phyloP scores from a whole-genome alignment of 768 basidiomycete species.

The Ramaria rubella region DNA sequence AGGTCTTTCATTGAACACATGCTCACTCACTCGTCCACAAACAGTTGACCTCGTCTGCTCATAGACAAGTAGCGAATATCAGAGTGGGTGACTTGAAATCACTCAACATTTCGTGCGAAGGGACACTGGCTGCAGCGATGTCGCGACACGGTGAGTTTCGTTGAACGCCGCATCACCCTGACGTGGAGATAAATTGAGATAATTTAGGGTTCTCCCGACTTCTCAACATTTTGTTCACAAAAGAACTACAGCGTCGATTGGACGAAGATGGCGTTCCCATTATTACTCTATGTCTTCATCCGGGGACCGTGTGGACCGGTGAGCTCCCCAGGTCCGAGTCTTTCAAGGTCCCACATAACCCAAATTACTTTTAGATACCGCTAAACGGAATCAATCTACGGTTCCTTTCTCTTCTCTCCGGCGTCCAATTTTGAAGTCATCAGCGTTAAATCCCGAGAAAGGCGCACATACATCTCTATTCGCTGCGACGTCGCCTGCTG shows the following conservation, averaged over 20 bases:
- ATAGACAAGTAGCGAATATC: not conserved
- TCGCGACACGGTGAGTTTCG: not conserved
- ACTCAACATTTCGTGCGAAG: no score
- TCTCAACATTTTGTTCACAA: constrained; percentile 43
- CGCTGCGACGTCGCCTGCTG: constrained; percentile 17
- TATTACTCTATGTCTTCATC: constrained; percentile 36
- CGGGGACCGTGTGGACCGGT: constrained; percentile 37
- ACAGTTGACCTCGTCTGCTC: not conserved
- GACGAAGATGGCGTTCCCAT: constrained; percentile 31
- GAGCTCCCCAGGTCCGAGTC: no score
- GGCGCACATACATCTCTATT: constrained; percentile 19
- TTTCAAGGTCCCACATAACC: no score
- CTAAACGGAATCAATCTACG: not conserved
- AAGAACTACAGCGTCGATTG: constrained; percentile 43
- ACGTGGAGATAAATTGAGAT: not conserved
- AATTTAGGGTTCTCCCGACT: constrained; percentile 49
- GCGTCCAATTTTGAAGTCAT: not conserved
- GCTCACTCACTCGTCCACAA: not conserved
- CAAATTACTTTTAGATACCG: not conserved
- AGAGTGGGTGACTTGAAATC: no score
- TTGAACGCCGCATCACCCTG: not conserved
- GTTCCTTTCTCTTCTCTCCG: not conserved
- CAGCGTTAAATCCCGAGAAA: constrained; percentile 2
- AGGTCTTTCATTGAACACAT: no score
- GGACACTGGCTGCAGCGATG: not conserved